Percentiles rank a stretch among this genome's conserved stretches.
These are phyloP conservation scores for Candida dubliniensis DNA, from an alignment of 1,139 yeast genomes.

Conservation along the genomic window DNA sequence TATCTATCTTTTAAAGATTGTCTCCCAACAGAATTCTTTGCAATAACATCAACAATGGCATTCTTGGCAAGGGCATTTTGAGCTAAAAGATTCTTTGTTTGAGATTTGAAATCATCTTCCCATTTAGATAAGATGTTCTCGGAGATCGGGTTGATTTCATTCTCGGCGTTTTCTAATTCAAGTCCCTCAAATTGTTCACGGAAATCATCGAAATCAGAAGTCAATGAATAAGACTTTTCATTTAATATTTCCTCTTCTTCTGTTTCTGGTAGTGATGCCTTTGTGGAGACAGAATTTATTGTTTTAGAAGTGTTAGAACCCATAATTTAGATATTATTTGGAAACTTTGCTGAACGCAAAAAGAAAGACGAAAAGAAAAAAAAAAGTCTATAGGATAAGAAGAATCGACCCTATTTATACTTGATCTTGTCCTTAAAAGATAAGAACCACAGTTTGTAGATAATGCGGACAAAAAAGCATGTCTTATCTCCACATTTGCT, in stretches of 20 bases:
- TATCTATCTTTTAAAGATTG: slow-evolving; percentile 38
- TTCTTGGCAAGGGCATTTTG: slow-evolving; percentile 58
- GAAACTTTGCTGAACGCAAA: too few species aligned
- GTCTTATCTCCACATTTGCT: too few species aligned
- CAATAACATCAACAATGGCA: slow-evolving; percentile 46
- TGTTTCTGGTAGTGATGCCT: background rate
- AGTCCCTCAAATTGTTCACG: slow-evolving; percentile 10
- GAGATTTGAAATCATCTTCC: slow-evolving; percentile 49
- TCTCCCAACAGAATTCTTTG: slow-evolving; percentile 21
- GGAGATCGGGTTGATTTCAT: slow-evolving; percentile 27
- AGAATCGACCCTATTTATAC: too few species aligned
- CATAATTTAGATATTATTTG: too few species aligned
- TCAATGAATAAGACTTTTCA: background rate
- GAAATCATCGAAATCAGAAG: slow-evolving; percentile 5
- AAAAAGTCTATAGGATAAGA: too few species aligned
- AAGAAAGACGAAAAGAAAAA: too few species aligned
- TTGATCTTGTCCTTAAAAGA: too few species aligned
- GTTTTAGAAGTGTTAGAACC: too few species aligned
- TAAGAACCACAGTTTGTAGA: too few species aligned
- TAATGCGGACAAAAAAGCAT: too few species aligned
- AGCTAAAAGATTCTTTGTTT: slow-evolving; percentile 59
- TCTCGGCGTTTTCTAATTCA: slow-evolving; percentile 2
- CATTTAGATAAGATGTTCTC: slow-evolving; percentile 41
- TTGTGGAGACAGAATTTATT: background rate
- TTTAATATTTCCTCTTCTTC: slow-evolving; percentile 1